Conservation (phyloP, 371 early-diverging fungal genomes). For the Apophysomyces ossiformis region DNA sequence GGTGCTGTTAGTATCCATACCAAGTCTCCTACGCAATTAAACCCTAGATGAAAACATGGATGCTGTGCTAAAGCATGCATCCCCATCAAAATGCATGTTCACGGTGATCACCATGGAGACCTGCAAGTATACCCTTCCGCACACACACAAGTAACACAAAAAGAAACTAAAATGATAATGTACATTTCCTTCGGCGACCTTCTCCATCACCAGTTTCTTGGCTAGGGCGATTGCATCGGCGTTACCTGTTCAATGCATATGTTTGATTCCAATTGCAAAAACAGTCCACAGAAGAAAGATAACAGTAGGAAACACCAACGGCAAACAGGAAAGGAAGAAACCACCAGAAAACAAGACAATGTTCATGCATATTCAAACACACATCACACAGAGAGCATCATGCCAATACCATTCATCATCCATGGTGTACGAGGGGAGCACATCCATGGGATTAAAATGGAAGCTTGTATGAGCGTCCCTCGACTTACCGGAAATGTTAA, state of each 20-base stretch:
- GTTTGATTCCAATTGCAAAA: conserved; percentile 34
- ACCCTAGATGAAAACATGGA: conserved; percentile 13
- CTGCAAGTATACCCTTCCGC: conserved; percentile 10
- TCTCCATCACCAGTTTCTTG: conserved; percentile 61
- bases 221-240: conserved; percentile 60
- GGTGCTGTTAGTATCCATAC: conserved; percentile 17
- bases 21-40: conserved; percentile 10
- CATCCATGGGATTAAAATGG: conserved; percentile 7
- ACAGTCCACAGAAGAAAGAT: conserved; percentile 10
- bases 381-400: conserved; percentile 10
- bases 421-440: not conserved
- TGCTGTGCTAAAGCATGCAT: not conserved
- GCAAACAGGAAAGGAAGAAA: not conserved
- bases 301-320: not conserved
- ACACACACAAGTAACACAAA: conserved; percentile 19
- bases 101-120: not conserved
- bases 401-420: not conserved
- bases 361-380: conserved; percentile 21
- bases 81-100: conserved; percentile 10
- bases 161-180: conserved; percentile 21
- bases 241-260: conserved; percentile 39
- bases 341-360: conserved; percentile 12
- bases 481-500: conserved; percentile 46
- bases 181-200: conserved; percentile 57
- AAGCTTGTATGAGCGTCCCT: conserved; percentile 9